Evolutionary conservation across 75 land plant species (phyloP).

Genomic region (Selaginella tamariscina): DNA sequence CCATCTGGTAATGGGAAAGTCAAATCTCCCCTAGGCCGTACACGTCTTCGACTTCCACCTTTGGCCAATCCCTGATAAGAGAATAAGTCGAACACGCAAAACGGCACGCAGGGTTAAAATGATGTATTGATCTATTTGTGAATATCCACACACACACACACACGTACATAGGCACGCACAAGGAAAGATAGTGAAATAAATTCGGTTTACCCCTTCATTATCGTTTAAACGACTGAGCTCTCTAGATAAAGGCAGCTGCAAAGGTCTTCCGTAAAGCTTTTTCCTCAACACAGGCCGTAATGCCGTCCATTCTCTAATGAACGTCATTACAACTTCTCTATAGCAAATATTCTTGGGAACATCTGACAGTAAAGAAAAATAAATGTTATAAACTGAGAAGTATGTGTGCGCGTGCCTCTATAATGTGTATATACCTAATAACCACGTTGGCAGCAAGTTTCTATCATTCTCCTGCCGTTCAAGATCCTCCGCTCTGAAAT

Average conservation of each 20-base stretch:
- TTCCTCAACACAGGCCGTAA: slow-evolving; percentile 60
- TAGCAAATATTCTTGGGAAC: slow-evolving; percentile 28
- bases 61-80: slow-evolving; percentile 58
- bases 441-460: slow-evolving; percentile 12
- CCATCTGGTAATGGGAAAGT: slow-evolving; percentile 47
- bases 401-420: no score
- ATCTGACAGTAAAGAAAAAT: no score
- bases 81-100: no score
- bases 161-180: no score
- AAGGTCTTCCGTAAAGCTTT: slow-evolving; percentile 60
- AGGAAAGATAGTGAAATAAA: no score
- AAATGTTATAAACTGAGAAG: no score
- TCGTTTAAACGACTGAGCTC: slow-evolving; percentile 52
- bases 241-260: slow-evolving; percentile 56
- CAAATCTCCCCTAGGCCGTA: slow-evolving; percentile 52
- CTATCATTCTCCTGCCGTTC: slow-evolving; percentile 18
- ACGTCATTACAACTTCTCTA: slow-evolving; percentile 23
- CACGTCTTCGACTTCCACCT: slow-evolving; percentile 73
- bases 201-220: slow-evolving; percentile 1
- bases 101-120: no score
- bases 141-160: no score
- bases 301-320: slow-evolving; percentile 55
- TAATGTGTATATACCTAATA: no score
- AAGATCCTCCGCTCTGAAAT: slow-evolving; percentile 74
- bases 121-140: no score